Percentiles rank a stretch among this genome's conserved stretches.
Evolutionary conservation across 2,329 filamentous ascomycete species (phyloP).

Genomic region (Phoma herbarum): DNA sequence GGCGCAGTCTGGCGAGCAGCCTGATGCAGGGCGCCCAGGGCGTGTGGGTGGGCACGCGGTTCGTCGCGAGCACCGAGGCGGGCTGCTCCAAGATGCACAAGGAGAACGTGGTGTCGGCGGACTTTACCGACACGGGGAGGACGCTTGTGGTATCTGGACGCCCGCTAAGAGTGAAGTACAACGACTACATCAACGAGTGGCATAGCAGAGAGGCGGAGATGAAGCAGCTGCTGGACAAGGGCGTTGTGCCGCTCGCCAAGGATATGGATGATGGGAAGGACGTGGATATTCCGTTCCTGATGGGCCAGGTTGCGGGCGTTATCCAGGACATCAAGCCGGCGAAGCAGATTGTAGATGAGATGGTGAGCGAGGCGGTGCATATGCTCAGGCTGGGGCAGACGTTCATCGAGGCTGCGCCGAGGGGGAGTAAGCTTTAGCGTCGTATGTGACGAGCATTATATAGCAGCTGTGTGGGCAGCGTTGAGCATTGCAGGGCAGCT

Average conservation of each 20-base stretch:
- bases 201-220: slow-evolving; percentile 79
- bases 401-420: slow-evolving; percentile 36
- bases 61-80: slow-evolving; percentile 84
- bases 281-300: slow-evolving; percentile 85
- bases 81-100: slow-evolving; percentile 85
- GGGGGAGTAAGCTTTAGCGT: slow-evolving; percentile 42
- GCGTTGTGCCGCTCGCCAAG: slow-evolving; percentile 81
- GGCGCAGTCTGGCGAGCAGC: slow-evolving; percentile 78
- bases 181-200: slow-evolving; percentile 85
- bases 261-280: slow-evolving; percentile 86
- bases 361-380: slow-evolving; percentile 67
- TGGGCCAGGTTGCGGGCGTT: slow-evolving; percentile 90
- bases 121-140: slow-evolving; percentile 79
- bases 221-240: slow-evolving; percentile 75
- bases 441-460: too few species aligned
- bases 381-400: slow-evolving; percentile 50
- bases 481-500: too few species aligned
- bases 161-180: slow-evolving; percentile 80
- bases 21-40: slow-evolving; percentile 88
- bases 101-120: slow-evolving; percentile 79
- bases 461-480: too few species aligned
- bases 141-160: slow-evolving; percentile 85
- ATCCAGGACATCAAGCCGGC: slow-evolving; percentile 83
- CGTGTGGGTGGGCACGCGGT: slow-evolving; percentile 94
- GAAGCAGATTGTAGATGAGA: slow-evolving; percentile 83